Conservation (phyloP, 2,329 filamentous ascomycete species). For the Ceratocystis papillata region DNA sequence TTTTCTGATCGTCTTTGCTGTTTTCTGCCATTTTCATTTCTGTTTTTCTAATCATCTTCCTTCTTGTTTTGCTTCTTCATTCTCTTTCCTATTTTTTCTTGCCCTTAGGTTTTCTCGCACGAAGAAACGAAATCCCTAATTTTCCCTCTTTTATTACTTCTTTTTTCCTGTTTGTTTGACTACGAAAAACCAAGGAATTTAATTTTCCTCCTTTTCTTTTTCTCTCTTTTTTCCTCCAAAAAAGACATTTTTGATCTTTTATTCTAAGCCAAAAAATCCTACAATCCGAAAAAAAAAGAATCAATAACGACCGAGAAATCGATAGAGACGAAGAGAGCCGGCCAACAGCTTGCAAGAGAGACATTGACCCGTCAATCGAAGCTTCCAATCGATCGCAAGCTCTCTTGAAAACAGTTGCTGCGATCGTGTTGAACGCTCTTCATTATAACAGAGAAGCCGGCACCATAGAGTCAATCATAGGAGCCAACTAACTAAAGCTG, state of each 20-base stretch:
- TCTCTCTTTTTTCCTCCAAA: background rate
- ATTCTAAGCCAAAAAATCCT: slow-evolving; percentile 10
- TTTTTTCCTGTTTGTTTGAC: slow-evolving; percentile 13
- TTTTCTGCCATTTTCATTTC: background rate
- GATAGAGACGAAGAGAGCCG: background rate
- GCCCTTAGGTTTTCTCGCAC: background rate
- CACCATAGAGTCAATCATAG: no score
- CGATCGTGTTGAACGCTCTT: no score
- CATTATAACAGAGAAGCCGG: no score
- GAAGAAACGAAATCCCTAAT: no score
- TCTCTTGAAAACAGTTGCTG: background rate
- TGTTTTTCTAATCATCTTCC: background rate
- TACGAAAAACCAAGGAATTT: background rate
- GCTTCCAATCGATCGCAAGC: background rate
- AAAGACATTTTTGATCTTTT: slow-evolving; percentile 5
- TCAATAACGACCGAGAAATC: background rate
- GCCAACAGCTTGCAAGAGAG: background rate
- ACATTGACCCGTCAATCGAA: background rate
- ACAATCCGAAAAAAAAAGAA: background rate
- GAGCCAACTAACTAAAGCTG: no score
- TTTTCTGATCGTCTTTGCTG: slow-evolving; percentile 9
- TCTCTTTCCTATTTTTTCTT: background rate
- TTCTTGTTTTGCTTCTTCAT: background rate
- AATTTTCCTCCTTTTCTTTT: background rate
- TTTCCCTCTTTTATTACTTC: background rate